Evolutionary conservation across 176 grass and related monocot genomes (phyloP).

Genomic region (Bromus sterilis): DNA sequence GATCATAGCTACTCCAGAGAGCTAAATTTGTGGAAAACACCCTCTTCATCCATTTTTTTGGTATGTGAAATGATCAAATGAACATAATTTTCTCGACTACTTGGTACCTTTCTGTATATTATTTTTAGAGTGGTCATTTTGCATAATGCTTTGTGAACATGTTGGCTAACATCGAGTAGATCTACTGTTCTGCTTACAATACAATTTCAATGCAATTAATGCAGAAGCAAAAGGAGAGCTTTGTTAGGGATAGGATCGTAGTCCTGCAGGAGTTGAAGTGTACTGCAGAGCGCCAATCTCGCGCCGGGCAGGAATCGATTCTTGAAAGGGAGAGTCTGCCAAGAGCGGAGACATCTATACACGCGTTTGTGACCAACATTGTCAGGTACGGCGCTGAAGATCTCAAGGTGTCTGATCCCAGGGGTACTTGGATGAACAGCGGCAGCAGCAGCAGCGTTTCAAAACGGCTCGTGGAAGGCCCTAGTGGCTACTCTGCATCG

Average conservation of each 20-base stretch:
- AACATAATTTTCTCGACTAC: neutral
- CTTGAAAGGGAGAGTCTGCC: slow-evolving; percentile 49
- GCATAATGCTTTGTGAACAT: neutral
- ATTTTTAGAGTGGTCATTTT: neutral
- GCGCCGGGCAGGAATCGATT: slow-evolving; percentile 46
- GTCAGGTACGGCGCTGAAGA: slow-evolving; percentile 39
- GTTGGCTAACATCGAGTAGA: neutral
- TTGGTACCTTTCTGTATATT: neutral
- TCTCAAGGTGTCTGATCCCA: neutral
- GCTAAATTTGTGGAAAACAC: too few relatives aligned
- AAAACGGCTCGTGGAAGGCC: slow-evolving; percentile 26
- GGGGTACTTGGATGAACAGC: neutral
- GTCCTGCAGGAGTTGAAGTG: slow-evolving; percentile 39
- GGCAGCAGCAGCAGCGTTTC: neutral
- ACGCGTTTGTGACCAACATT: slow-evolving; percentile 69
- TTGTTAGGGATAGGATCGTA: slow-evolving; percentile 43
- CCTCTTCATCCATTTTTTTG: too few relatives aligned
- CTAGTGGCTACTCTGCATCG: neutral
- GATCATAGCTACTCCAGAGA: too few relatives aligned
- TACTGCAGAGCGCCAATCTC: slow-evolving; percentile 37
- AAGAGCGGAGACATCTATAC: slow-evolving; percentile 36
- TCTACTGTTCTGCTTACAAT: neutral
- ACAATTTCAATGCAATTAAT: slow-evolving; percentile 11
- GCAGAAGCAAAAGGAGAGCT: slow-evolving; percentile 62
- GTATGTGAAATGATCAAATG: neutral